These are phyloP conservation scores for Hymenoscyphus scutula DNA, from an alignment of 2,329 filamentous ascomycete species.

Conservation along the genomic window DNA sequence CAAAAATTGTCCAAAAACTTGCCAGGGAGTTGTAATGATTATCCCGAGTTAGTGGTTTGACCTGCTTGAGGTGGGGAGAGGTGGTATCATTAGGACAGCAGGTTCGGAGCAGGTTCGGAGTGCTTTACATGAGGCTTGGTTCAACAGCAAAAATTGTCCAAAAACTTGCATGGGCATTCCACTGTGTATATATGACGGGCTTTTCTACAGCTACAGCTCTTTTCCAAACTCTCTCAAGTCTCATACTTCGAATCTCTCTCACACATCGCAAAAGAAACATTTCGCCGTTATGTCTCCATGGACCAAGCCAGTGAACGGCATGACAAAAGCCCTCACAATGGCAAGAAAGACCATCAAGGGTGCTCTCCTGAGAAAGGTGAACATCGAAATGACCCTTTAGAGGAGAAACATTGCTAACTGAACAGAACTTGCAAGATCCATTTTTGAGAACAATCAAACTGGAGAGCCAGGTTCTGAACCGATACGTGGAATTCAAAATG, in stretches of 20 bases:
- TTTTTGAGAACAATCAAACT: neutral
- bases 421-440: neutral
- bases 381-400: neutral
- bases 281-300: neutral
- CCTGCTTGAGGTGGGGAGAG: no score
- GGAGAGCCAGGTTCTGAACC: neutral
- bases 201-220: neutral
- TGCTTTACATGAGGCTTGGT: neutral
- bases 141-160: neutral
- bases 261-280: neutral
- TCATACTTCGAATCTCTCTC: no score
- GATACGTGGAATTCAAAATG: neutral
- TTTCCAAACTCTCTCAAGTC: no score
- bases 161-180: neutral
- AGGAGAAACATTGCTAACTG: neutral
- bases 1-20: no score
- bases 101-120: no score
- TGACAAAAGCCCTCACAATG: neutral
- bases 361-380: neutral
- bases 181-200: neutral
- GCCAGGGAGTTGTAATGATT: no score
- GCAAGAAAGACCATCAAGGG: neutral
- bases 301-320: neutral
- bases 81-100: no score
- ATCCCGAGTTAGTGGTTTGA: no score